These are phyloP conservation scores for Aspergillus ellipticus DNA, from an alignment of 495 filamentous ascomycete genomes.

Conservation along the genomic window DNA sequence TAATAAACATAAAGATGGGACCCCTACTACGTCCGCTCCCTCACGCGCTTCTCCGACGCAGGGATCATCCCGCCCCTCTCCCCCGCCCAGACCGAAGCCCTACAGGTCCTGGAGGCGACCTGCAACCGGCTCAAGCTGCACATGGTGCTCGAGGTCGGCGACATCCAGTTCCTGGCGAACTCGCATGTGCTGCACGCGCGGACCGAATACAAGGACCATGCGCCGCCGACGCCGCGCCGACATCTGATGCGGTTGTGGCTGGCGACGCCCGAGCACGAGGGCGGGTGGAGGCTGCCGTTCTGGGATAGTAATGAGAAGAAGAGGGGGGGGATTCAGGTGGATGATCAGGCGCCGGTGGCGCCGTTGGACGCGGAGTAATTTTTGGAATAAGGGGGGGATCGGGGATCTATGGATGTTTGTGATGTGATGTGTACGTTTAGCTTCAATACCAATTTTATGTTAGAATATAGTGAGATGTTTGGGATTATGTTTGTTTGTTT, in stretches of 20 bases:
- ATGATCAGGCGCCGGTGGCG: slow-evolving; percentile 65
- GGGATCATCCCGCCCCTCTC: slow-evolving; percentile 67
- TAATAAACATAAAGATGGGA: slow-evolving; percentile 58
- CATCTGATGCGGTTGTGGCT: slow-evolving; percentile 88
- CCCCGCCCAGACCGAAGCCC: slow-evolving; percentile 58
- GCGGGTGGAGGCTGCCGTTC: slow-evolving; percentile 82
- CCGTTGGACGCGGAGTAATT: slow-evolving; percentile 71
- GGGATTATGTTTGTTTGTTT: no score
- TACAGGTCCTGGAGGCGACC: slow-evolving; percentile 62
- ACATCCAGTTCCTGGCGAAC: slow-evolving; percentile 74
- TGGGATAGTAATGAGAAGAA: slow-evolving; percentile 79
- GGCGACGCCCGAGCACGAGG: slow-evolving; percentile 73
- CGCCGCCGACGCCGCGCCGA: slow-evolving; percentile 58
- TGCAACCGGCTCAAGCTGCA: slow-evolving; percentile 63
- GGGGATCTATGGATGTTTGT: not conserved
- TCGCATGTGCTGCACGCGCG: slow-evolving; percentile 66
- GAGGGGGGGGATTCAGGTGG: slow-evolving; percentile 81
- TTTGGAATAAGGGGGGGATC: not conserved
- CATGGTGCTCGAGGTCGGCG: slow-evolving; percentile 75
- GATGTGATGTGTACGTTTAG: not conserved
- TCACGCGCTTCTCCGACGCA: slow-evolving; percentile 60
- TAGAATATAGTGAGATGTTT: no score
- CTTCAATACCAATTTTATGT: slow-evolving; percentile 5
- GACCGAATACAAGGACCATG: slow-evolving; percentile 64
- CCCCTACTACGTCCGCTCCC: slow-evolving; percentile 70